Evolutionary conservation across 768 basidiomycete species (phyloP), one percentile per base, ranked within the genome.

Genomic region (Serendipita indica): DNA sequence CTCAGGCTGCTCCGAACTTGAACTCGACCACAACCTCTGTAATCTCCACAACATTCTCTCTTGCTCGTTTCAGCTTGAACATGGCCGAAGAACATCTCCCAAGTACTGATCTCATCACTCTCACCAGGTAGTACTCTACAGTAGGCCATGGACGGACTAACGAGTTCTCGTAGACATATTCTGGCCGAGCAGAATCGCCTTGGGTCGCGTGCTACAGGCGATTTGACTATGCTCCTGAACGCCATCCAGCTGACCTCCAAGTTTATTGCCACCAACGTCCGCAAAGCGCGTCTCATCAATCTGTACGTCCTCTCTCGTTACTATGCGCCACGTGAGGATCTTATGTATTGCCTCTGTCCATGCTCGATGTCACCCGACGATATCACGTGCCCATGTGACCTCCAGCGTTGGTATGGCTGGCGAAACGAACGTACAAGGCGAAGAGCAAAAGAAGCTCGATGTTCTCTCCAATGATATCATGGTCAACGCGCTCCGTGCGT

Each of bases 391-490:
- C 20, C 49, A 54, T 28, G 49, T 54, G 49, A 43, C 27, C 20
- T 33, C 12, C 66, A 94, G 92, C n/a, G 86, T 99, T 64, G 96
- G 96, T 32, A 78, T 94, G 20, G 96, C 96, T 14, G 96, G 96
- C 14, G 91, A 93, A 68, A 88, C 88, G 27, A 99, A 99, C 68
- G 85, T 93, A 5, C 90, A 93, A 72, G 96, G 96, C 20, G 96
- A 98, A 70, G 96, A 98, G 68, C 96, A 99, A 77, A 99, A 99
- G 79, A 99, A 99, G 73, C 79, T 99, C 57, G 93, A 96, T 67
- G 84, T 96, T n/a, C 76, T 96, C 32, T 87, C 91, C 13, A 97
- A 99, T 69, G 93, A 99, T 69, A 99, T 99, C 77, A 98, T 99
- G 96, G 80, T 98, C 66, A 97, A 97, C 67, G 85, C 93, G 46